Percentiles rank a stretch among this genome's conserved stretches.
These are phyloP conservation scores for Penicillium hesseltinei DNA, from an alignment of 2,329 filamentous ascomycete species.

Conservation along the genomic window DNA sequence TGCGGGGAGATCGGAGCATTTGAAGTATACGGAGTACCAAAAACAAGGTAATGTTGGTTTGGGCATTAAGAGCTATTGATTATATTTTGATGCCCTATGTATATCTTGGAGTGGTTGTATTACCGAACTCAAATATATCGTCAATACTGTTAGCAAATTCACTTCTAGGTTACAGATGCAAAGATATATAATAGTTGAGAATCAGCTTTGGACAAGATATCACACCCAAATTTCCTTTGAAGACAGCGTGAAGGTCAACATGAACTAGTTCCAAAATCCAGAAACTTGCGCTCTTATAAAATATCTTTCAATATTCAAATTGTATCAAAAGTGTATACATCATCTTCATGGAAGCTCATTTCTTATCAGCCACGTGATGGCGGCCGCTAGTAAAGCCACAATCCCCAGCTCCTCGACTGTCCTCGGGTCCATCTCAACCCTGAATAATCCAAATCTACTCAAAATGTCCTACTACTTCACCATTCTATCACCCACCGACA, in stretches of 20 bases:
- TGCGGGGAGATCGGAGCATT: constrained; percentile 13
- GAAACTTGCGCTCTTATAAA: fast-evolving
- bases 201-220: background rate
- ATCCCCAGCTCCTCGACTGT: constrained; percentile 5
- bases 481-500: constrained; percentile 92
- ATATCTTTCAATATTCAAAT: background rate
- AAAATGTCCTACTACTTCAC: constrained; percentile 98
- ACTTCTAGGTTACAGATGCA: background rate
- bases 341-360: background rate
- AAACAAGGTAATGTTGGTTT: background rate
- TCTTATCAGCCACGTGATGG: constrained; percentile 21
- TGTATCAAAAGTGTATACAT: background rate
- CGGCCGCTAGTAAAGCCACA: constrained; percentile 6
- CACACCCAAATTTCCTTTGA: background rate
- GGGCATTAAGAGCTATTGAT: too few species aligned
- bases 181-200: background rate
- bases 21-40: background rate
- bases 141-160: background rate
- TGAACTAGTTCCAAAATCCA: background rate
- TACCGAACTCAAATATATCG: background rate
- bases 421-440: background rate
- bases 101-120: background rate
- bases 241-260: background rate
- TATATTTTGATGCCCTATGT: background rate
- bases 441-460: constrained; percentile 8